Evolutionary conservation across 1,284 basidiomycete species (phyloP).

Genomic region (Marasmius tenuissimus): DNA sequence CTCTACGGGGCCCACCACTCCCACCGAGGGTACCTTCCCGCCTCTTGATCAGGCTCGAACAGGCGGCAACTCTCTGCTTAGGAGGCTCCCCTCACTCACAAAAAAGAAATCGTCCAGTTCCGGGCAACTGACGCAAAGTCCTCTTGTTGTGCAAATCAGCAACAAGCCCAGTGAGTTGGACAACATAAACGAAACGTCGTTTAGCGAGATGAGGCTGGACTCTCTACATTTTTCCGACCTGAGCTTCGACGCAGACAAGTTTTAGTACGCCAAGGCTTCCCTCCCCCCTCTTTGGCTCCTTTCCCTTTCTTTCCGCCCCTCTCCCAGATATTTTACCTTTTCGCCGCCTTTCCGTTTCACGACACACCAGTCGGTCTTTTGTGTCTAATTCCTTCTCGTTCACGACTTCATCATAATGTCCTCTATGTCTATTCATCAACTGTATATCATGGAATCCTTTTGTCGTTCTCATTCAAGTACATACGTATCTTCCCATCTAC

Average conservation of each 20-base stretch:
- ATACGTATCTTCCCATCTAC: too few species aligned
- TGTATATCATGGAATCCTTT: too few species aligned
- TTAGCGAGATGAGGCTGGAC: constrained; percentile 46
- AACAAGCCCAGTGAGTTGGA: background rate
- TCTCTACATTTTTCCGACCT: constrained; percentile 54
- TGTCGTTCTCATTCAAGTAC: too few species aligned
- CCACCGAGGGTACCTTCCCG: constrained; percentile 10
- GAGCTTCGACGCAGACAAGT: constrained; percentile 45
- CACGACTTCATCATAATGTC: too few species aligned
- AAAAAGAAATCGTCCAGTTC: background rate
- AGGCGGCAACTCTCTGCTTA: constrained; percentile 5
- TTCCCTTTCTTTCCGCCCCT: background rate
- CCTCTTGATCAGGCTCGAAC: constrained; percentile 3
- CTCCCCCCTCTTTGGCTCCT: background rate
- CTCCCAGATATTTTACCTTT: background rate
- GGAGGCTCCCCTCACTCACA: constrained; percentile 9
- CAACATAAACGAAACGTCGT: constrained; percentile 21
- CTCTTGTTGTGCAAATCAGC: background rate
- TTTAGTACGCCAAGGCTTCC: constrained; percentile 15
- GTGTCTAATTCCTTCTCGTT: too few species aligned
- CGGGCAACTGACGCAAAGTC: background rate
- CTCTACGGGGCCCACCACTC: constrained; percentile 11
- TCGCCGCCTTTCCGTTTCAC: background rate
- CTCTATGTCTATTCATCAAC: too few species aligned
- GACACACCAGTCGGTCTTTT: too few species aligned